phyloP scores from a whole-genome alignment of 108 stramenopile species.

The Aurantiochytrium sp. region DNA sequence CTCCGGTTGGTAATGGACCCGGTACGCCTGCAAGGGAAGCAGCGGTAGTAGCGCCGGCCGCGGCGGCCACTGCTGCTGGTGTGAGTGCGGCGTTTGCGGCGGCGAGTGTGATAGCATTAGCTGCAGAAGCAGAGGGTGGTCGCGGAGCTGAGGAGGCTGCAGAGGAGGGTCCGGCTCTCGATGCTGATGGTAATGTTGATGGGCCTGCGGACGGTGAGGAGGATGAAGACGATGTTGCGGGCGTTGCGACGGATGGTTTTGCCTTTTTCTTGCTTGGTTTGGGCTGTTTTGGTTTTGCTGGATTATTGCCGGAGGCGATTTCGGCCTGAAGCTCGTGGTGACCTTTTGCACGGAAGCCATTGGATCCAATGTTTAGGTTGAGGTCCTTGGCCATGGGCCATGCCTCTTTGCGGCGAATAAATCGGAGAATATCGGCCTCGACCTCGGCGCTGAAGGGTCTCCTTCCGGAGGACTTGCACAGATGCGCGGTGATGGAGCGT shows the following conservation, averaged over 20 bases:
- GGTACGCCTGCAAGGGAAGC: too few species aligned
- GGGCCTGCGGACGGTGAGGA: background rate
- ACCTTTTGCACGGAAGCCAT: background rate
- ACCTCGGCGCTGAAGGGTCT: conserved; percentile 1
- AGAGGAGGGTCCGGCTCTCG: too few species aligned
- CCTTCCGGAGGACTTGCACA: background rate
- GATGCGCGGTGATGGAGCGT: conserved; percentile 6
- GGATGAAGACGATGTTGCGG: background rate
- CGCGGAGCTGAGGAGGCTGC: too few species aligned
- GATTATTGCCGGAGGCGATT: background rate
- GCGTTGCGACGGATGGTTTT: background rate
- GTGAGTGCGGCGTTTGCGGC: too few species aligned
- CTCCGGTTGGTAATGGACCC: too few species aligned
- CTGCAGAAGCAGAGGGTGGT: too few species aligned
- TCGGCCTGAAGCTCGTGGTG: background rate
- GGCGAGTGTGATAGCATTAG: too few species aligned
- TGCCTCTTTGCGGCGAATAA: conserved; percentile 16
- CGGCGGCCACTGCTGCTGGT: too few species aligned
- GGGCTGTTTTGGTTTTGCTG: background rate
- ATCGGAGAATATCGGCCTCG: background rate
- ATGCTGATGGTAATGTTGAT: background rate
- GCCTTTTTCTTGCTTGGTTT: background rate
- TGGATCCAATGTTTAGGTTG: background rate
- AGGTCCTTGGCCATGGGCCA: conserved; percentile 22
- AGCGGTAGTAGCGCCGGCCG: too few species aligned